Conservation (phyloP, 768 basidiomycete species). For the Tylopilus rubrobrunneus region DNA sequence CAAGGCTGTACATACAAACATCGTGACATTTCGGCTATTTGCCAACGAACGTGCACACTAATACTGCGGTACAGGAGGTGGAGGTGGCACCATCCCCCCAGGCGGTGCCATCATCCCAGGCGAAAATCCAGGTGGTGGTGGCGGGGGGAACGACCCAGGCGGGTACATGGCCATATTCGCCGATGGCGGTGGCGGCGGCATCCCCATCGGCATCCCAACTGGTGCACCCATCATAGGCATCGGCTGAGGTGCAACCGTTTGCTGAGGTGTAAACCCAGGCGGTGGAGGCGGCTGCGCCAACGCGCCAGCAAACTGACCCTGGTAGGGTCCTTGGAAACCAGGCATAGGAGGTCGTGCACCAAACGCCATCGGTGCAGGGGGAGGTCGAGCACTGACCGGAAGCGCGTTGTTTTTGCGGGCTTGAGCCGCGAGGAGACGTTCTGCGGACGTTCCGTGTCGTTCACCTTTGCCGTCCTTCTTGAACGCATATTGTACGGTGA, state of each 20-base stretch:
- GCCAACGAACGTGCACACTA: constrained; percentile 16
- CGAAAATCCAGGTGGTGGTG: constrained; percentile 65
- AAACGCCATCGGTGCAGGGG: constrained; percentile 70
- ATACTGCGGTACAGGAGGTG: constrained; percentile 38
- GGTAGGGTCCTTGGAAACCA: constrained; percentile 72
- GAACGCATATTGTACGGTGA: constrained; percentile 97
- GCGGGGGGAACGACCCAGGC: constrained; percentile 49
- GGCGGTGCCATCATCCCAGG: constrained; percentile 38
- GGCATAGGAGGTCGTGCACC: constrained; percentile 63
- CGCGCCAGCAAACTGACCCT: constrained; percentile 92
- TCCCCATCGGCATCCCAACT: constrained; percentile 31
- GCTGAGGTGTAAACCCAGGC: constrained; percentile 72
- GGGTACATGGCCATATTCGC: constrained; percentile 45
- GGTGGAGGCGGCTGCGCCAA: constrained; percentile 81
- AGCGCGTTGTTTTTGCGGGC: constrained; percentile 94
- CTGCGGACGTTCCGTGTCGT: constrained; percentile 94
- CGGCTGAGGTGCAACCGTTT: constrained; percentile 52
- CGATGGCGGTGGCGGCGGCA: constrained; percentile 31
- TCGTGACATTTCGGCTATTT: background rate
- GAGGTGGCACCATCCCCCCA: constrained; percentile 41
- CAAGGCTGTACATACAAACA: background rate
- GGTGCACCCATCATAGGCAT: constrained; percentile 36
- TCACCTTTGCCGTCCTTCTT: constrained; percentile 99
- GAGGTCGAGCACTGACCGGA: constrained; percentile 72
- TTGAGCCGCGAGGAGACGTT: constrained; percentile 91